Percentiles rank a stretch among this genome's conserved stretches.
Evolutionary conservation across 2,329 filamentous ascomycete species (phyloP).

Genomic region (Botryotinia convoluta): DNA sequence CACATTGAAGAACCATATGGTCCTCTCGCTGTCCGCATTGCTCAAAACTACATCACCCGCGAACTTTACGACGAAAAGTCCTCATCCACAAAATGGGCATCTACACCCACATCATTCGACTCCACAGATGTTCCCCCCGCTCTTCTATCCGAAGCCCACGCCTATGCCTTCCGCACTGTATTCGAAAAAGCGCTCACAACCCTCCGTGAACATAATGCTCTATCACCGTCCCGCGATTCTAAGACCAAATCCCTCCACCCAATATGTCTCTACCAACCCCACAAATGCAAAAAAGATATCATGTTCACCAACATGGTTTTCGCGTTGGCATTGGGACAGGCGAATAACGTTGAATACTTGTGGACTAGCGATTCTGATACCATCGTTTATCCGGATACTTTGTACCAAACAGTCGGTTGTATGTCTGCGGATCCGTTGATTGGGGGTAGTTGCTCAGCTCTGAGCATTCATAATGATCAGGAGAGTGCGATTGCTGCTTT

Average conservation of each 20-base stretch:
- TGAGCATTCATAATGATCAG: conserved; percentile 40
- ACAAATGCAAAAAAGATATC: conserved; percentile 42
- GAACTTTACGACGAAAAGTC: conserved; percentile 19
- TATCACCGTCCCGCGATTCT: neutral
- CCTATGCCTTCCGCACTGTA: conserved; percentile 22
- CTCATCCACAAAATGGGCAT: conserved; percentile 11
- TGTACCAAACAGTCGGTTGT: conserved; percentile 35
- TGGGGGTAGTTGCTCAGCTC: conserved; percentile 39
- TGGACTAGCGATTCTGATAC: conserved; percentile 42
- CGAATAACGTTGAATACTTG: conserved; percentile 38
- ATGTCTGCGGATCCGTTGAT: conserved; percentile 38
- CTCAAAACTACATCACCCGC: conserved; percentile 22
- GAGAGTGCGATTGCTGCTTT: conserved; percentile 37
- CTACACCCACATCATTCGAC: neutral
- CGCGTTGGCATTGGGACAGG: conserved; percentile 38
- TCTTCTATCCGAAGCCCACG: conserved; percentile 21
- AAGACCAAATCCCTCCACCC: conserved; percentile 13
- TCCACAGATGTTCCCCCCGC: conserved; percentile 13
- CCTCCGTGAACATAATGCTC: conserved; percentile 21
- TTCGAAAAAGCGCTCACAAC: conserved; percentile 22
- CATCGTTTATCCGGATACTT: conserved; percentile 24
- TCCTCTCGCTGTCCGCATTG: conserved; percentile 23
- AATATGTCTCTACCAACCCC: conserved; percentile 40
- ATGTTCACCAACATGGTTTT: conserved; percentile 42
- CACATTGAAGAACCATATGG: conserved; percentile 26